Base-by-base conservation (phyloP, 1,284 basidiomycete genomes). In the Cystobasidiaceae sp. region DNA sequence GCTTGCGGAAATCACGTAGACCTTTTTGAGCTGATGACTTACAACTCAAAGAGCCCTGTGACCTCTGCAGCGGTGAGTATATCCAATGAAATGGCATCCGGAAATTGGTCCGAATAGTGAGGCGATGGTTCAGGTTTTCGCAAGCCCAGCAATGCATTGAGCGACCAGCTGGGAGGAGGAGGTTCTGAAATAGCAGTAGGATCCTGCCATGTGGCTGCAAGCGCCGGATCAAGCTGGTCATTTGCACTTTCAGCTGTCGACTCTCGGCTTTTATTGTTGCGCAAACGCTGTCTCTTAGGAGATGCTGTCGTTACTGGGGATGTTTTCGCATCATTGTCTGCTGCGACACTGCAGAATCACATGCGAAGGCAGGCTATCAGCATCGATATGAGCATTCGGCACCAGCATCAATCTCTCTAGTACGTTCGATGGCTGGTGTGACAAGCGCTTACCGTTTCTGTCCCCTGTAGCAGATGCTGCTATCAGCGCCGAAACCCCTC, bases 101-200 rank as follows among this genome's bases (percentile, higher is more conserved):
- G 54, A 44, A 56, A 56, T 21, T 56, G 54, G 21, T 56, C 54
- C 7, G 54, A 43, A 21, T 56, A 56, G 41, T 56, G 54, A 15
- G 54, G 39, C 34, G 41, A 41, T n/a, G 54, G 39, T 17, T 37
- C 54, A 11, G 54, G 54, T n/a, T 44, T 41, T 30, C 41, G 37
- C 54, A 56, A 32, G 37, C 37, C 37, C 25, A 56, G 54, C 25
- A 56, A 27, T 8, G 54, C 54, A 44, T 41, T 56, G 23, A 56
- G 39, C 15, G 54, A 56, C 54, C 54, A 56, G 54, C 54, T 56
- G 6, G 54, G 54, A n/a, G 54, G 54, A 34, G 54, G 54, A 44
- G 54, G 54, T 39, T 56, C 54, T 15, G 54, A 56, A 7, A 56
- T 56, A 8, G 54, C 54, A 43, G 54, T 56, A 9, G 44, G 27